Evolutionary conservation across 345 rosid species (phyloP).

Genomic region (Carallia pectinifolia): DNA sequence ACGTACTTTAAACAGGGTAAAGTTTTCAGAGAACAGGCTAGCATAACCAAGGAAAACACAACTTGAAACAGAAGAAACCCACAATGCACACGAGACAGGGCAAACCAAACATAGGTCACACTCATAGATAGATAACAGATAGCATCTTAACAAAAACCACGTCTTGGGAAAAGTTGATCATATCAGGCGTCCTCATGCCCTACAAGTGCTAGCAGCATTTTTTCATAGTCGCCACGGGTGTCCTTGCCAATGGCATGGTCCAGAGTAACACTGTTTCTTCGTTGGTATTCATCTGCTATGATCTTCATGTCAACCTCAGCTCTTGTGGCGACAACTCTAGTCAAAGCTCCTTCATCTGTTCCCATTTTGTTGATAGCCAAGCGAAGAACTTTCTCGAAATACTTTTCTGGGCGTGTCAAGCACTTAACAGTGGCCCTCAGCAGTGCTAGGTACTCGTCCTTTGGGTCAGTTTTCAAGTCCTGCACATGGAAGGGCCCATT

Average conservation of each 20-base stretch:
- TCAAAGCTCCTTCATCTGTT: slow-evolving; percentile 81
- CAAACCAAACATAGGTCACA: not conserved
- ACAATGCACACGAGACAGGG: no score
- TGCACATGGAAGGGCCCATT: slow-evolving; percentile 16
- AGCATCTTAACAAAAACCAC: not conserved
- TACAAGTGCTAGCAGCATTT: slow-evolving; percentile 58
- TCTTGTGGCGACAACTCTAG: slow-evolving; percentile 72
- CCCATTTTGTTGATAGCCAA: slow-evolving; percentile 64
- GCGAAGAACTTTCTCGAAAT: slow-evolving; percentile 65
- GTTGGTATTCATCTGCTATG: slow-evolving; percentile 63
- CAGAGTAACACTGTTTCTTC: slow-evolving; percentile 55
- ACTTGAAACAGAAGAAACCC: no score
- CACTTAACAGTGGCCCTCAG: slow-evolving; percentile 68
- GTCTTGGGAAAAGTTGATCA: not conserved
- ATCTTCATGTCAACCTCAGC: slow-evolving; percentile 68
- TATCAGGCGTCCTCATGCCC: slow-evolving; percentile 56
- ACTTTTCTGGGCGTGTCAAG: slow-evolving; percentile 52
- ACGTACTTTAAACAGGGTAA: not conserved
- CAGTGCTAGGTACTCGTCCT: slow-evolving; percentile 59
- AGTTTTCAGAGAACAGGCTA: not conserved
- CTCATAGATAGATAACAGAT: not conserved
- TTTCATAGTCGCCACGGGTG: slow-evolving; percentile 66
- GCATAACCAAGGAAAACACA: not conserved
- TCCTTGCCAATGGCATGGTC: slow-evolving; percentile 58
- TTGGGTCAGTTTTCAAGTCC: slow-evolving; percentile 59